A percentile compares a stretch with the other conserved stretches of the same genome.
These are phyloP conservation scores for Kurtzmaniella cleridarum DNA, from an alignment of 805 yeast genomes.

Conservation along the genomic window DNA sequence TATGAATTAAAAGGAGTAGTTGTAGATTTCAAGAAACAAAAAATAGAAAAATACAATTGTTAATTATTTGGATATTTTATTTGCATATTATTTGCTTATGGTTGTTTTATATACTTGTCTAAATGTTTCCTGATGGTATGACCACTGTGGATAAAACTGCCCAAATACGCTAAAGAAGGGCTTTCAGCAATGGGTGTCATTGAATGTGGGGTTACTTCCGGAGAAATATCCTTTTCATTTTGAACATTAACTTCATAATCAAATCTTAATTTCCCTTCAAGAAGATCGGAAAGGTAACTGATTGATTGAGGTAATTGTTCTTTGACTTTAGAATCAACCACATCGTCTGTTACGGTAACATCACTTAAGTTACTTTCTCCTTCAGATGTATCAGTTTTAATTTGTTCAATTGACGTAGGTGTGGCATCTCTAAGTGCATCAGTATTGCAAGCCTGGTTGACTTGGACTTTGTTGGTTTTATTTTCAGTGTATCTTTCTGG, in stretches of 20 bases:
- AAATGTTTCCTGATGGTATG: slow-evolving; percentile 2
- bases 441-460: too few species aligned
- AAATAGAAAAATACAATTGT: too few species aligned
- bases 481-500: too few species aligned
- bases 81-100: too few species aligned
- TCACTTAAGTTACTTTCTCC: background rate
- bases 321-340: too few species aligned
- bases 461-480: too few species aligned
- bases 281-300: slow-evolving; percentile 25
- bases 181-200: background rate
- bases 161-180: slow-evolving; percentile 1
- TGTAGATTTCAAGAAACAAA: background rate
- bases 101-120: background rate
- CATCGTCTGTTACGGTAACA: too few species aligned
- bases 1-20: background rate
- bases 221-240: background rate
- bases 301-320: slow-evolving; percentile 21
- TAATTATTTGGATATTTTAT: too few species aligned
- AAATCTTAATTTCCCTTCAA: slow-evolving; percentile 20
- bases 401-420: too few species aligned
- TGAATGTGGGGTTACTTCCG: background rate
- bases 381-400: background rate
- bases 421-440: too few species aligned
- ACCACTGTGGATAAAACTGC: slow-evolving; percentile 2
- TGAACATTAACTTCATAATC: slow-evolving; percentile 1